Evolutionary conservation across 2,329 filamentous ascomycete species (phyloP).

Genomic region (Fusarium pseudograminearum): DNA sequence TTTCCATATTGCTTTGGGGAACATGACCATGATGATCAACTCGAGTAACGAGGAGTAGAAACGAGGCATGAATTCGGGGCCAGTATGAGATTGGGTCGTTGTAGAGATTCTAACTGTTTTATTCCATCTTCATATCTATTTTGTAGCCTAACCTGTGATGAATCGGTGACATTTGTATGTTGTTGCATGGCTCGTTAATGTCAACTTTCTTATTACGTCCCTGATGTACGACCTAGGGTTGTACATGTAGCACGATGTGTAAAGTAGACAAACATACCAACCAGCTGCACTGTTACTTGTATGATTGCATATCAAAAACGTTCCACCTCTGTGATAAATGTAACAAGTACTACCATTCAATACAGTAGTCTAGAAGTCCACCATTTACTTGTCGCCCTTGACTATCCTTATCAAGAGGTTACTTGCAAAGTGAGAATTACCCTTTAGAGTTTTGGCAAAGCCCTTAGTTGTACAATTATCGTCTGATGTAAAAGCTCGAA

Average conservation of each 20-base stretch:
- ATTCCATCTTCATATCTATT: neutral
- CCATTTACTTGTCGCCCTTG: neutral
- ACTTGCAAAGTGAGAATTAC: neutral
- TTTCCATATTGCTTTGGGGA: slow-evolving; percentile 25
- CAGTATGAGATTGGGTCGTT: slow-evolving; percentile 26
- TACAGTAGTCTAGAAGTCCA: neutral
- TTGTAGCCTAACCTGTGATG: neutral
- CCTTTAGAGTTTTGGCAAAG: neutral
- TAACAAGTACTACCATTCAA: neutral
- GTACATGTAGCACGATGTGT: neutral
- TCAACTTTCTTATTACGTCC: neutral
- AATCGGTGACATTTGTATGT: neutral
- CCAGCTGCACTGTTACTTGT: neutral
- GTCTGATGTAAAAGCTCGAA: neutral
- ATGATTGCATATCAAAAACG: neutral
- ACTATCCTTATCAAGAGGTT: neutral
- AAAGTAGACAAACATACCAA: neutral
- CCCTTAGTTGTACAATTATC: neutral
- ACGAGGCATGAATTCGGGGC: slow-evolving; percentile 35
- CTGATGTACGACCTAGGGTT: neutral
- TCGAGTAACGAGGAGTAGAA: slow-evolving; percentile 37
- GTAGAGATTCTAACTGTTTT: slow-evolving; percentile 26
- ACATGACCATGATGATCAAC: slow-evolving; percentile 39
- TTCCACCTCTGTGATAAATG: neutral
- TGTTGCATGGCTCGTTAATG: neutral